These are phyloP conservation scores for Prunella vulgaris DNA, from an alignment of 257 asterid genomes.

Conservation along the genomic window DNA sequence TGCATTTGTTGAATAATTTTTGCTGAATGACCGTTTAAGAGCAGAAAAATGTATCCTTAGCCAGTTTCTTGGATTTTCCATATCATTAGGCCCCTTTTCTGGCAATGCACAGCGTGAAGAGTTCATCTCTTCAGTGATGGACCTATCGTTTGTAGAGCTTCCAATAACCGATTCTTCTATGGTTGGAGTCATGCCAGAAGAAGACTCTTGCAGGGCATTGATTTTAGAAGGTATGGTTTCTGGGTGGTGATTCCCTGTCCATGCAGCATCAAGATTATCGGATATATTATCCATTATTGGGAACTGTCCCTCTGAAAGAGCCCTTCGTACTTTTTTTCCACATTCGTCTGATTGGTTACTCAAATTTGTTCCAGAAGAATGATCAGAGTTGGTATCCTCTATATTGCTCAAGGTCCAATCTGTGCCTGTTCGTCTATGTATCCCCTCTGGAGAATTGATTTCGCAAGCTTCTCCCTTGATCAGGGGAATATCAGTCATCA, in stretches of 20 bases:
- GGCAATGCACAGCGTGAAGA: slow-evolving; percentile 27
- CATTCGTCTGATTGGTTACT: slow-evolving; percentile 29
- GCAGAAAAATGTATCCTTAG: slow-evolving; percentile 38
- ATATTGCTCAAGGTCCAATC: slow-evolving; percentile 27
- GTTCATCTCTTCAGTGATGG: slow-evolving; percentile 20
- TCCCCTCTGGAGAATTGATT: slow-evolving; percentile 31
- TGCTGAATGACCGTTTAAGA: slow-evolving; percentile 36
- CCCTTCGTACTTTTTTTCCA: slow-evolving; percentile 47
- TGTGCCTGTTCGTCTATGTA: slow-evolving; percentile 28
- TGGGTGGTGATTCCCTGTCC: slow-evolving; percentile 51
- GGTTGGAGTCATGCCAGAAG: slow-evolving; percentile 21
- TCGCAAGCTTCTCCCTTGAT: slow-evolving; percentile 33
- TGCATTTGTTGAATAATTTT: slow-evolving; percentile 23
- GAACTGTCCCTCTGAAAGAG: slow-evolving; percentile 59
- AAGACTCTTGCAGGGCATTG: slow-evolving; percentile 25
- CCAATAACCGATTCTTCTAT: slow-evolving; percentile 24
- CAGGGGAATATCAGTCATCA: slow-evolving; percentile 33
- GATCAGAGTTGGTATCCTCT: slow-evolving; percentile 25
- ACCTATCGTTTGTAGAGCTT: slow-evolving; percentile 22
- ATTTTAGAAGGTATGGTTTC: slow-evolving; percentile 20
- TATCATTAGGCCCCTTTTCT: slow-evolving; percentile 28
- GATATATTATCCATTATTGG: slow-evolving; percentile 45
- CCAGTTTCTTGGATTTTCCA: slow-evolving; percentile 48
- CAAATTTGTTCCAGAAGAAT: slow-evolving; percentile 31
- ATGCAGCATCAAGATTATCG: slow-evolving; percentile 49